Percentiles rank a stretch among this genome's conserved stretches.
phyloP scores from a whole-genome alignment of 2,329 filamentous ascomycete genomes.

The Diaporthe batatas region DNA sequence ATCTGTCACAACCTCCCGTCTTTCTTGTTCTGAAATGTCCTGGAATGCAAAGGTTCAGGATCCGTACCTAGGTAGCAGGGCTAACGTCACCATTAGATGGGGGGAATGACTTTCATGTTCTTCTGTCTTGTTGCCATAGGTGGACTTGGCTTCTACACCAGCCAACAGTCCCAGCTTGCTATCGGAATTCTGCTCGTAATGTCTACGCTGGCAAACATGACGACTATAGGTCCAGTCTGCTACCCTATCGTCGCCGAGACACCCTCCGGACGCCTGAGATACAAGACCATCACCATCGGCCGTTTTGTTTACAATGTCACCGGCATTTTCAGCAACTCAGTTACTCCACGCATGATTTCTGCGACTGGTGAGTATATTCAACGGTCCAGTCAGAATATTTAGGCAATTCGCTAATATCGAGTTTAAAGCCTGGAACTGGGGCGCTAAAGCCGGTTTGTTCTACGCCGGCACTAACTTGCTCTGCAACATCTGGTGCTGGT shows the following conservation, averaged over 20 bases:
- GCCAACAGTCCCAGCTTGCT: conserved; percentile 47
- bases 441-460: conserved; percentile 49
- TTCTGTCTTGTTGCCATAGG: conserved; percentile 53
- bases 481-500: conserved; percentile 50
- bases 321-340: conserved; percentile 47
- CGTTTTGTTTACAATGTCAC: conserved; percentile 48
- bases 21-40: too few species aligned
- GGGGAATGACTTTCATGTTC: conserved; percentile 55
- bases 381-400: too few species aligned
- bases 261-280: conserved; percentile 45
- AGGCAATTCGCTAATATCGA: background rate
- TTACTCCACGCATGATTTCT: conserved; percentile 48
- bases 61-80: too few species aligned
- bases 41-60: too few species aligned
- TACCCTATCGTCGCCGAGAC: conserved; percentile 48
- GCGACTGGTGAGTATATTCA: conserved; percentile 43
- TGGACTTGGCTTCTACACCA: conserved; percentile 48
- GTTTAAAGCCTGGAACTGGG: conserved; percentile 48
- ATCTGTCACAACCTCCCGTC: too few species aligned
- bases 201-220: conserved; percentile 52
- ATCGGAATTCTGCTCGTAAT: conserved; percentile 52
- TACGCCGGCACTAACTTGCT: conserved; percentile 49
- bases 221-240: conserved; percentile 51
- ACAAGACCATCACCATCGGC: conserved; percentile 47
- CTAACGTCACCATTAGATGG: conserved; percentile 49